Evolutionary conservation across 371 early-diverging fungal species (phyloP).

Genomic region (Lichtheimia ramosa): DNA sequence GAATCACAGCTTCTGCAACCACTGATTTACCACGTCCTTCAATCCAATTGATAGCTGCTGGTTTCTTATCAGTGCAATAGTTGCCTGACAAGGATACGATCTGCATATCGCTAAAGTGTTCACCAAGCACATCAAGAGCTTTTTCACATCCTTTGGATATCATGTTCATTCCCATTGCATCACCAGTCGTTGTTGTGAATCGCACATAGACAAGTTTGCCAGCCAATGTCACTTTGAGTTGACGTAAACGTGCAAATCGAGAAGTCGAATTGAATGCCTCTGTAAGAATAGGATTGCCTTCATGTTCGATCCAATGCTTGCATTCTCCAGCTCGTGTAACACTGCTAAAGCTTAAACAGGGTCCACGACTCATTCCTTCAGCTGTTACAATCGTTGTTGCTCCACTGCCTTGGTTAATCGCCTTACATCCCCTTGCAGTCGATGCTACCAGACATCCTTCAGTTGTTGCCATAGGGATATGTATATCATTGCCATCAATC

Average conservation of each 20-base stretch:
- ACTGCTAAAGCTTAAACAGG: conserved; percentile 82
- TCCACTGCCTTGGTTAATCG: conserved; percentile 87
- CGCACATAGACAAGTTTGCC: conserved; percentile 82
- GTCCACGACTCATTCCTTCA: conserved; percentile 96
- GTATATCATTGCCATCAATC: conserved; percentile 78
- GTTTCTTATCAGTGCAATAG: conserved; percentile 97
- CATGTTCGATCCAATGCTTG: conserved; percentile 76
- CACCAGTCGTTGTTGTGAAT: conserved; percentile 91
- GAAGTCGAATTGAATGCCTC: conserved; percentile 86
- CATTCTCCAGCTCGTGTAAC: conserved; percentile 68
- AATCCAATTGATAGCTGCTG: conserved; percentile 96
- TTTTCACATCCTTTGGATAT: conserved; percentile 94
- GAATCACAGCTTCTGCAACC: conserved; percentile 85
- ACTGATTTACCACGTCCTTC: conserved; percentile 97
- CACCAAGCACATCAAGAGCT: conserved; percentile 59
- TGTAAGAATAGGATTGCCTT: conserved; percentile 67
- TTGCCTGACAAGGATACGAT: conserved; percentile 89
- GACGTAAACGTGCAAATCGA: conserved; percentile 84
- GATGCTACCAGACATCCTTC: conserved; percentile 96
- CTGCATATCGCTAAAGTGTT: conserved; percentile 71
- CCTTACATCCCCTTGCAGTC: conserved; percentile 93
- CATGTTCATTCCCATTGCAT: conserved; percentile 99
- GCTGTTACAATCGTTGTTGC: conserved; percentile 78
- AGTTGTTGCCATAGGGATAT: conserved; percentile 96
- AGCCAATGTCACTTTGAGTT: conserved; percentile 81